These are phyloP conservation scores for Cryptosporidium meleagridis DNA, from an alignment of 169 alveolate species.

Conservation along the genomic window DNA sequence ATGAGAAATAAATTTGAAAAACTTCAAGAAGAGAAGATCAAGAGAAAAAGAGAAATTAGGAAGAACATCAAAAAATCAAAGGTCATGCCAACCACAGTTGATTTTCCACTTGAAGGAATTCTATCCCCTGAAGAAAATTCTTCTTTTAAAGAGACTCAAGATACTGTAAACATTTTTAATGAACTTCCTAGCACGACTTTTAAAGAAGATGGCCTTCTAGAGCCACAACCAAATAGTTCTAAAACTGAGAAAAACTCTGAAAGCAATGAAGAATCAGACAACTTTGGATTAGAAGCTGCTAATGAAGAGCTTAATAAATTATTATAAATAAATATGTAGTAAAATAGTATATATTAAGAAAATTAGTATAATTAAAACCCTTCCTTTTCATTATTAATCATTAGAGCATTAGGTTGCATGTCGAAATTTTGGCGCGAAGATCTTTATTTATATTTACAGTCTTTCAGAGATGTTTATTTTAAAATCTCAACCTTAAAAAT, in stretches of 20 bases:
- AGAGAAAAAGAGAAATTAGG: slow-evolving; percentile 7
- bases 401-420: not conserved
- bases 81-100: not conserved
- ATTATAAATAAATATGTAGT: not conserved
- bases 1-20: slow-evolving; percentile 3
- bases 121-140: slow-evolving; percentile 10
- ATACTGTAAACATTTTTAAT: not conserved
- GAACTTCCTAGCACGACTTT: not conserved
- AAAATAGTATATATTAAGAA: not conserved
- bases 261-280: not conserved
- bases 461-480: not conserved
- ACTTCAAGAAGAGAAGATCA: slow-evolving; percentile 12
- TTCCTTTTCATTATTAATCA: not conserved
- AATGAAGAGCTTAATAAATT: not conserved
- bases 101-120: slow-evolving; percentile 46
- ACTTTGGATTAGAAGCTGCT: slow-evolving; percentile 38
- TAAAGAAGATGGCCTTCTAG: not conserved
- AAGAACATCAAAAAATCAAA: not conserved
- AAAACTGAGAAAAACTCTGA: not conserved
- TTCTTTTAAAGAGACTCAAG: not conserved
- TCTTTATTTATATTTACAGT: slow-evolving; percentile 39
- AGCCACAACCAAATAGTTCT: not conserved
- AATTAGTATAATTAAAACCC: not conserved
- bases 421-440: slow-evolving; percentile 71
- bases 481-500: not conserved